Base-by-base conservation (phyloP, 2,329 filamentous ascomycete genomes). In the Neopestalotiopsis sp. region DNA sequence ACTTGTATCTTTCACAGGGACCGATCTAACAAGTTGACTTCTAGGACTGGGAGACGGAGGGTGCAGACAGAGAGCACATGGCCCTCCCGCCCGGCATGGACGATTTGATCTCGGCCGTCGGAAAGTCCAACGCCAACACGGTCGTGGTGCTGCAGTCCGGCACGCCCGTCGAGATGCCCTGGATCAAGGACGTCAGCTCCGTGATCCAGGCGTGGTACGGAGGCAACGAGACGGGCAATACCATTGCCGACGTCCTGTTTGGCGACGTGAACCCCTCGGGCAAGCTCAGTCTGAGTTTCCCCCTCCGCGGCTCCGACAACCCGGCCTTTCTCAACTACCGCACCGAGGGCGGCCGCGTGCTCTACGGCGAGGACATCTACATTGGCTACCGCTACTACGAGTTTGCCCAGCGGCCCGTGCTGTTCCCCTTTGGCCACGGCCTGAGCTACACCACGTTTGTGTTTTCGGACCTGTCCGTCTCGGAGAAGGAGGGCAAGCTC, bases 371-470 rank as follows among this genome's bases (percentile, higher is more conserved):
- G 79, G 93, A 94, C 70, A 84, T 96, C 60, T 95, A 94, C 78
- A 85, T 95, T 49, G 93, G 93, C 3, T 96, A 96, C 81, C 86
- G 92, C 28, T 94, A 90, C 82, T 96, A 94, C 78, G 93, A 96
- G 76, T 90, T 88, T 74, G 85, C 87, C n/a, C 84, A 90, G 45
- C 84, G 89, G 4, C 83, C 85, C 0, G 88, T 91, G 0, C 85
- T 92, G 34, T 96, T 95, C 80, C 86, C 91, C 68, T 97, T 97
- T 77, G 93, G 93, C 13, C 90, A 94, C 75, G 94, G 94, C 1
- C 84, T 96, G 1, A 92, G 91, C 17, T 96, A 95, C 80, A 94
- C 92, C 0, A 89, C 83, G 0, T 95, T 95, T 77, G 73, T 78
- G 10, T 85, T 87, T 72, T 86, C 84, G 1, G 81, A 86, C 56